Percentiles rank a stretch among this genome's conserved stretches.
Evolutionary conservation across 257 asterid species (phyloP).

Genomic region (Rhazya stricta): DNA sequence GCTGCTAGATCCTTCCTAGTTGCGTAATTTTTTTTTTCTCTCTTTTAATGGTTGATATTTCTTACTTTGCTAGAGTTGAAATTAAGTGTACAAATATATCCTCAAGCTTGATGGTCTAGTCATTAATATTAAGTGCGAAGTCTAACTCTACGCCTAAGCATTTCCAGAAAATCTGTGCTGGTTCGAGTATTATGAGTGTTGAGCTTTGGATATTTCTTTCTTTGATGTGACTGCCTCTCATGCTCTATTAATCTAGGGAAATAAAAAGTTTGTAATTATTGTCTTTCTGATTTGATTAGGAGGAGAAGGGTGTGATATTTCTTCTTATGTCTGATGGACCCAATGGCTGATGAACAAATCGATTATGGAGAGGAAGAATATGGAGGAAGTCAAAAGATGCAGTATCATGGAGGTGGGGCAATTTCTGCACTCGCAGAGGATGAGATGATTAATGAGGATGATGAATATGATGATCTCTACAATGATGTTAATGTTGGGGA

Average conservation of each 20-base stretch:
- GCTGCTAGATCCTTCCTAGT: background rate
- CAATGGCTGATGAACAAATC: conserved; percentile 53
- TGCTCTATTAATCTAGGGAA: background rate
- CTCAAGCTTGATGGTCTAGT: background rate
- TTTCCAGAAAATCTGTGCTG: background rate
- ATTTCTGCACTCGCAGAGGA: conserved; percentile 84
- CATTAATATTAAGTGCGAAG: background rate
- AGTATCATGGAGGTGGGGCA: conserved; percentile 64
- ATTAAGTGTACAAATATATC: background rate
- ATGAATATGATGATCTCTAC: conserved; percentile 53
- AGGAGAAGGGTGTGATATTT: conserved; percentile 23
- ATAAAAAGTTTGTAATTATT: background rate
- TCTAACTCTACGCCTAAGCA: too few species aligned
- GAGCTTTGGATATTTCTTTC: background rate
- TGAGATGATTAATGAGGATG: conserved; percentile 58
- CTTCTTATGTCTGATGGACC: conserved; percentile 50
- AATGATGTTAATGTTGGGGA: conserved; percentile 55
- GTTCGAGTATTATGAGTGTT: background rate
- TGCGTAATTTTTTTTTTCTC: background rate
- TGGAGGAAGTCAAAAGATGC: conserved; percentile 57
- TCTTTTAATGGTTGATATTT: too few species aligned
- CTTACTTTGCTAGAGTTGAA: background rate
- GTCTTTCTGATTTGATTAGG: conserved; percentile 22
- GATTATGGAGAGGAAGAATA: conserved; percentile 67
- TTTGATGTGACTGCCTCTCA: background rate